Percentiles rank a stretch among this genome's conserved stretches.
Evolutionary conservation across 352 stramenopile genomes (phyloP).

Genomic region (Phytophthora sp.): DNA sequence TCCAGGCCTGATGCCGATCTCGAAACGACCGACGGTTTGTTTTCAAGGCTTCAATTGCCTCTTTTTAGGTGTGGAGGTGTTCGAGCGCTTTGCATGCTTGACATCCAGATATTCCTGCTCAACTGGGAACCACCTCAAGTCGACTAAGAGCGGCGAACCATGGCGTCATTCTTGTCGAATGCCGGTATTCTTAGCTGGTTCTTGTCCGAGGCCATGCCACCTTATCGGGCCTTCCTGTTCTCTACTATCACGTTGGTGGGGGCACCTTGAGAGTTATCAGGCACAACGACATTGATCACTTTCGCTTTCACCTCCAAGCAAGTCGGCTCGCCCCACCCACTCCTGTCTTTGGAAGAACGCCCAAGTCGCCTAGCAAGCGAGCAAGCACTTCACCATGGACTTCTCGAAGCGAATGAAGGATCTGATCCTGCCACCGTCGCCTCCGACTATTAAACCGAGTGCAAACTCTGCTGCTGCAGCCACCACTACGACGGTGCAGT

Average conservation of each 20-base stretch:
- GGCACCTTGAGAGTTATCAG: background rate
- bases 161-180: background rate
- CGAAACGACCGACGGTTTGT: constrained; percentile 28
- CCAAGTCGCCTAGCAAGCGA: constrained; percentile 15
- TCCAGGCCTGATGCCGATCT: constrained; percentile 17
- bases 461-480: constrained; percentile 38
- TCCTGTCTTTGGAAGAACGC: background rate
- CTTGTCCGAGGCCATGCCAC: constrained; percentile 22
- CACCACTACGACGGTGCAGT: constrained; percentile 29
- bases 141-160: constrained; percentile 5
- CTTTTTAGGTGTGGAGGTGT: background rate
- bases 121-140: background rate
- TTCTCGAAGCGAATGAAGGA: constrained; percentile 82
- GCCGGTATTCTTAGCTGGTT: constrained; percentile 35
- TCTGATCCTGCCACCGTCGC: constrained; percentile 58
- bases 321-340: constrained; percentile 1
- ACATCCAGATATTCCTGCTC: constrained; percentile 22
- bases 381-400: constrained; percentile 49
- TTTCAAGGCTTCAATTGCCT: constrained; percentile 4
- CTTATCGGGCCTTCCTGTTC: background rate
- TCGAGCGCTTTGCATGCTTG: background rate
- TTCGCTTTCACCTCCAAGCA: constrained; percentile 34
- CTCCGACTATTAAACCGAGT: constrained; percentile 60
- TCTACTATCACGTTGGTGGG: background rate
- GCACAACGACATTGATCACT: constrained; percentile 23